Conservation (phyloP, 2,329 filamentous ascomycete species). For the Colletotrichum horii region DNA sequence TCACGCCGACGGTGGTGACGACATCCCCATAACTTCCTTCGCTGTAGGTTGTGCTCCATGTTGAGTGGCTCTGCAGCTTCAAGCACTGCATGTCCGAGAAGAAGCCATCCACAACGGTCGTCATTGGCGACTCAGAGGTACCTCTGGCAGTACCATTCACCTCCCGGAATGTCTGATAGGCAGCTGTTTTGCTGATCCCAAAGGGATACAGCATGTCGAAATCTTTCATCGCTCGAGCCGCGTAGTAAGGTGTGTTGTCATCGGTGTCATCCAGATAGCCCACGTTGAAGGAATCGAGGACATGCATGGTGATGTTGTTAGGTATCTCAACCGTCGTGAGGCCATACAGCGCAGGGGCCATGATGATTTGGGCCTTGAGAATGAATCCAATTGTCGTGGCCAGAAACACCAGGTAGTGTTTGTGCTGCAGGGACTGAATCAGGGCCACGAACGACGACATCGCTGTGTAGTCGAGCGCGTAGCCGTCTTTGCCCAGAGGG, state of each 20-base stretch:
- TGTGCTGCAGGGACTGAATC: neutral
- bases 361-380: neutral
- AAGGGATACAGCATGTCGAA: neutral
- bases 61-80: neutral
- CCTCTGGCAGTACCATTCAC: neutral
- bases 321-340: neutral
- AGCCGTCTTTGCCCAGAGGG: neutral
- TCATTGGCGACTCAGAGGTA: neutral
- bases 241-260: neutral
- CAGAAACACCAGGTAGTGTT: neutral
- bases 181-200: neutral
- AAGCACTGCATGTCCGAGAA: neutral
- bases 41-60: neutral
- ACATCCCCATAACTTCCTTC: neutral
- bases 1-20: neutral
- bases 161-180: neutral
- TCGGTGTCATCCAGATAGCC: neutral
- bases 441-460: neutral
- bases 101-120: neutral
- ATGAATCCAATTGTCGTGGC: neutral
- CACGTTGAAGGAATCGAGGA: neutral
- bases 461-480: neutral
- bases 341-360: constrained; percentile 1
- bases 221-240: neutral
- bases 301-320: neutral